Percentiles rank a stretch among this genome's conserved stretches.
Evolutionary conservation across 257 asterid species (phyloP).

Genomic region (Primulina huaijiensis): DNA sequence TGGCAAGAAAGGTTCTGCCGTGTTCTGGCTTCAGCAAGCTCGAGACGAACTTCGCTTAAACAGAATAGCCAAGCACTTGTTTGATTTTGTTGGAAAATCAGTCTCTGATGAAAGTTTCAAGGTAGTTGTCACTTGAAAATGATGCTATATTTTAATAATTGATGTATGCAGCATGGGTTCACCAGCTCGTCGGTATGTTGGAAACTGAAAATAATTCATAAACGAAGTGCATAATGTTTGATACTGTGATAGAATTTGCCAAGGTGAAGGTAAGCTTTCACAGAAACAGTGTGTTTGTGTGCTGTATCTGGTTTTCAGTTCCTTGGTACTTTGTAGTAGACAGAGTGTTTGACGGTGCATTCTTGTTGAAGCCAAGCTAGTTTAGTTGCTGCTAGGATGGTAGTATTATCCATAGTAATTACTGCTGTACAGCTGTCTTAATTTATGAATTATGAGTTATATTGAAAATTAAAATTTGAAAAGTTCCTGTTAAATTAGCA

Average conservation of each 20-base stretch:
- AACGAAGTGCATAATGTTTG: neutral
- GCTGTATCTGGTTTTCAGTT: neutral
- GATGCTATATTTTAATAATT: conserved; percentile 1
- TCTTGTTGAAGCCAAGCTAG: neutral
- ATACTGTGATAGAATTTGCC: conserved; percentile 3
- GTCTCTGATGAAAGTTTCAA: conserved; percentile 81
- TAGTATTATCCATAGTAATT: neutral
- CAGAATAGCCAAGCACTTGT: conserved; percentile 77
- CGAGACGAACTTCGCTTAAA: conserved; percentile 76
- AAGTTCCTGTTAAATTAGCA: conserved; percentile 6
- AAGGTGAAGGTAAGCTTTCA: conserved; percentile 10
- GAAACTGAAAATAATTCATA: conserved; percentile 3
- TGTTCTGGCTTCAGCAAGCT: conserved; percentile 98
- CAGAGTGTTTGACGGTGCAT: neutral
- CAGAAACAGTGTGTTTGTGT: neutral
- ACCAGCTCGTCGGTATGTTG: conserved; percentile 11
- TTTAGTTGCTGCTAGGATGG: conserved; percentile 1
- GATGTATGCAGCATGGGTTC: neutral
- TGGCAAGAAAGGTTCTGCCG: conserved; percentile 87
- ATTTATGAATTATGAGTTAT: too few species aligned
- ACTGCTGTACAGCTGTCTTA: neutral
- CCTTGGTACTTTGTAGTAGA: neutral
- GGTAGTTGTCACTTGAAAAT: conserved; percentile 37
- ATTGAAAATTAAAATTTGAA: neutral
- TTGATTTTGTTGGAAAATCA: conserved; percentile 89